Base-by-base conservation (phyloP, 805 yeast genomes). In the Lipomyces anomalus region DNA sequence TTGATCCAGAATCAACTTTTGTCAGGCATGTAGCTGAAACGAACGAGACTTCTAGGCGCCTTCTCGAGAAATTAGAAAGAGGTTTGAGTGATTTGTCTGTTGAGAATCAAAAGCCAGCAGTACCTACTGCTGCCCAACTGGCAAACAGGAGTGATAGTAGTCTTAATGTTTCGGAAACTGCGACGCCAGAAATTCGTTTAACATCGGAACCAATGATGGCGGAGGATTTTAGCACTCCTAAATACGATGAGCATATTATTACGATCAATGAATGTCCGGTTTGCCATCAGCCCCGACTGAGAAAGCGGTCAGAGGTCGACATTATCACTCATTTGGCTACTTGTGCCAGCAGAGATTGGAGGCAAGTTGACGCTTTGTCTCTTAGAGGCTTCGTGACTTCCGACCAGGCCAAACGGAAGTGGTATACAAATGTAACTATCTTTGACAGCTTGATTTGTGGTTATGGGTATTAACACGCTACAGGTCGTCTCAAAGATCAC, bases 321-420 rank as follows among this genome's bases (percentile, higher is more conserved):
- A 76, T 85, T 43, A 76, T 86, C n/a, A 79, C 85, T 1, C 98
- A 90, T 66, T 74, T 89, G 43, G 90, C 95, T 0, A 77, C 86
- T 1, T 92, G 98, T 65, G 80, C 86, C 0, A 78, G 83, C 23
- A 79, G 80, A 48, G 85, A 82, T 47, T 80, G 88, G 84, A 75
- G 82, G 40, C 71, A 78, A 26, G 82, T 80, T 22, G 78, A 79
- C 50, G 76, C 80, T 55, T 62, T 81, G 4, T 65, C 84, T 36
- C 77, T 78, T 40, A 75, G 84, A 1, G 70, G 82, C 1, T 90
- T 78, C 59, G 90, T 86, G 2, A 78, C 96, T 0, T 75, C 90
- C 1, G 80, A 78, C 39, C 78, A 82, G 55, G 97, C 97, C 0
- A 76, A 89, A 3, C 80, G 85, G 56, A 77, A 88, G 49, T 89